phyloP scores from a whole-genome alignment of 495 filamentous ascomycete genomes.

The Tuber melanosporum region DNA sequence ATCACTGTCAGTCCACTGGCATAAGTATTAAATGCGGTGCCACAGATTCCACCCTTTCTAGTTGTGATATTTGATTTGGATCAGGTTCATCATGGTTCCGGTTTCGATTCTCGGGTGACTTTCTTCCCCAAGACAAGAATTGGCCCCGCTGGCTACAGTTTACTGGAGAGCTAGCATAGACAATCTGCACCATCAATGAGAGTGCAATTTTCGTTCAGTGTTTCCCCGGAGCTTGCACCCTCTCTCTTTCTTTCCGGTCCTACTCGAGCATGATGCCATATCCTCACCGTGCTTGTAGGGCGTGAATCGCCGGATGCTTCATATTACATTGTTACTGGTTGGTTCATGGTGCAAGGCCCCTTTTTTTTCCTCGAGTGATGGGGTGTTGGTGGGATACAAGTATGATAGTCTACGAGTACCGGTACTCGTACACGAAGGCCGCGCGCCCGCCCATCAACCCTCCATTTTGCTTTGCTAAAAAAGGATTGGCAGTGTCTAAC shows the following conservation, averaged over 20 bases:
- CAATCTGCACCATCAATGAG: not conserved
- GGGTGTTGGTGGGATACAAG: not conserved
- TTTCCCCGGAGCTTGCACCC: not conserved
- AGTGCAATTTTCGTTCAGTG: not conserved
- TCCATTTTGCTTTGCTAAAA: not conserved
- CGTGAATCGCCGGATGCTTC: not conserved
- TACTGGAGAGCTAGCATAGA: not conserved
- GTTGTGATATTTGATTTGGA: not conserved
- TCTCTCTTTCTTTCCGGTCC: not conserved
- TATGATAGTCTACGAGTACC: no score
- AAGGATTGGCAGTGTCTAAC: not conserved
- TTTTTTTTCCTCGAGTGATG: not conserved
- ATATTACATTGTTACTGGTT: not conserved
- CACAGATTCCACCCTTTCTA: not conserved
- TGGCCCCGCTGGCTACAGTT: not conserved
- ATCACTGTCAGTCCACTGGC: not conserved
- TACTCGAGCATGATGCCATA: not conserved
- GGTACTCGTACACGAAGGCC: not conserved
- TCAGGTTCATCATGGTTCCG: not conserved
- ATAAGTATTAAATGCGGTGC: not conserved
- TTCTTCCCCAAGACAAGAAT: not conserved
- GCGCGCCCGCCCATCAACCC: not conserved
- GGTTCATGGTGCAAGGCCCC: not conserved
- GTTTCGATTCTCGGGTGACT: not conserved
- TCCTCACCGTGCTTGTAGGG: not conserved